phyloP scores from a whole-genome alignment of 2,329 filamentous ascomycete species.

The Cercospora berteroae region DNA sequence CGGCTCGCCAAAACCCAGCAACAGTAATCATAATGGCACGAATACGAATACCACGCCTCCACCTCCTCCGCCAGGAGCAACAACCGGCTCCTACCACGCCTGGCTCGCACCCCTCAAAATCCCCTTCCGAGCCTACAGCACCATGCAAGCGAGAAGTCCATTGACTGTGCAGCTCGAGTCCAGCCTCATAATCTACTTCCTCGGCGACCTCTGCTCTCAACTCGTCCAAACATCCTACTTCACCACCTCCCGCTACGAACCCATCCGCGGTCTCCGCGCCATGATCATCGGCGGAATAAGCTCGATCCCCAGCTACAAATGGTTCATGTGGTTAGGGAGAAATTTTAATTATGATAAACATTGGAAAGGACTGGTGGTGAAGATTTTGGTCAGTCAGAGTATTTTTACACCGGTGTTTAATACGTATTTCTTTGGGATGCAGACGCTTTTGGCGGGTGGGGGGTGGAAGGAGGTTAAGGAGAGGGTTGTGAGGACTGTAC shows the following conservation, averaged over 20 bases:
- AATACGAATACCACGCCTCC: slow-evolving; percentile 17
- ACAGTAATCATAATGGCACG: slow-evolving; percentile 8
- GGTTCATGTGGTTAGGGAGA: slow-evolving; percentile 76
- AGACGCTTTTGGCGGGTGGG: slow-evolving; percentile 57
- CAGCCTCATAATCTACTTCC: slow-evolving; percentile 73
- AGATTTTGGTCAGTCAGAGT: slow-evolving; percentile 76
- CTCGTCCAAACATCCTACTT: slow-evolving; percentile 48
- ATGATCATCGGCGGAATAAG: slow-evolving; percentile 70
- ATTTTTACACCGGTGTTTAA: slow-evolving; percentile 70
- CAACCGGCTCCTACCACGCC: slow-evolving; percentile 44
- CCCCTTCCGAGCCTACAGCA: slow-evolving; percentile 60
- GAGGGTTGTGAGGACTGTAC: slow-evolving; percentile 72
- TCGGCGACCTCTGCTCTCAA: slow-evolving; percentile 76
- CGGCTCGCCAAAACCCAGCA: slow-evolving; percentile 23
- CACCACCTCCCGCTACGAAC: slow-evolving; percentile 58
- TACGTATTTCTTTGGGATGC: slow-evolving; percentile 54
- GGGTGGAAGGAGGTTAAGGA: slow-evolving; percentile 62
- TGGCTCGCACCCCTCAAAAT: slow-evolving; percentile 49
- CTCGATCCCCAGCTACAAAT: slow-evolving; percentile 76
- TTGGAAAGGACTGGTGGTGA: slow-evolving; percentile 66
- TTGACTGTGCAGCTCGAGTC: slow-evolving; percentile 77
- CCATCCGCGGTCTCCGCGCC: slow-evolving; percentile 66
- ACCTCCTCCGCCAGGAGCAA: slow-evolving; percentile 7
- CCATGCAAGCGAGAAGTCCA: slow-evolving; percentile 68
- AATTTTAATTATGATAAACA: slow-evolving; percentile 82